Percentiles rank a stretch among this genome's conserved stretches.
These are phyloP conservation scores for Eremomyces bilateralis DNA, from an alignment of 495 filamentous ascomycete genomes.

Conservation along the genomic window DNA sequence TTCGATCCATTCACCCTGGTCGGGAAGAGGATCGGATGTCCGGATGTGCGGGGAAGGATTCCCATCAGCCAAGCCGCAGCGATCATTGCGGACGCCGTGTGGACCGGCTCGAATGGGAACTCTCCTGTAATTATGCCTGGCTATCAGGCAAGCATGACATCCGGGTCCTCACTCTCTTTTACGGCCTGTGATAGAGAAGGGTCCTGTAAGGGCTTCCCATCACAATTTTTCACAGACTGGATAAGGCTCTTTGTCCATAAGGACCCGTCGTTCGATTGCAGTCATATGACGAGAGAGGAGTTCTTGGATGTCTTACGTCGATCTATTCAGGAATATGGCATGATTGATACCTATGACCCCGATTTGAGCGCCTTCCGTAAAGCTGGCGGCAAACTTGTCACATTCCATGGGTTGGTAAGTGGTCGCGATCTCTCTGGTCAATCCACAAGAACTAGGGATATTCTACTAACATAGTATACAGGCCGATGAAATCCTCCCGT, in stretches of 20 bases:
- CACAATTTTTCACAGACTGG: not conserved
- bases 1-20: constrained; percentile 4
- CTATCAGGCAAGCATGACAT: constrained; percentile 3
- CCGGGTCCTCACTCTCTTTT: not conserved
- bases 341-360: not conserved
- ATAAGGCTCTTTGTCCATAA: not conserved
- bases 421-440: too few relatives aligned
- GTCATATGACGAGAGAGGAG: constrained; percentile 6
- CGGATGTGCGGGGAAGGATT: too few relatives aligned
- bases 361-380: not conserved
- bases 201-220: not conserved
- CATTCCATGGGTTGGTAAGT: constrained; percentile 1
- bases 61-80: not conserved
- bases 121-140: constrained; percentile 14
- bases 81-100: constrained; percentile 2
- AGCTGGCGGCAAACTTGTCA: not conserved
- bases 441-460: too few relatives aligned
- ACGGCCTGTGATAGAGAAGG: constrained; percentile 1
- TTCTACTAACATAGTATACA: too few relatives aligned
- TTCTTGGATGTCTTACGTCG: not conserved
- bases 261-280: not conserved
- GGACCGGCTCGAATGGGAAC: constrained; percentile 10
- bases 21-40: not conserved
- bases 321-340: not conserved
- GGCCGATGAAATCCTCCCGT: constrained; percentile 3